Evolutionary conservation across 306 rosid species (phyloP), one percentile per base, ranked within the genome.

Genomic region (Purshia tridentata): DNA sequence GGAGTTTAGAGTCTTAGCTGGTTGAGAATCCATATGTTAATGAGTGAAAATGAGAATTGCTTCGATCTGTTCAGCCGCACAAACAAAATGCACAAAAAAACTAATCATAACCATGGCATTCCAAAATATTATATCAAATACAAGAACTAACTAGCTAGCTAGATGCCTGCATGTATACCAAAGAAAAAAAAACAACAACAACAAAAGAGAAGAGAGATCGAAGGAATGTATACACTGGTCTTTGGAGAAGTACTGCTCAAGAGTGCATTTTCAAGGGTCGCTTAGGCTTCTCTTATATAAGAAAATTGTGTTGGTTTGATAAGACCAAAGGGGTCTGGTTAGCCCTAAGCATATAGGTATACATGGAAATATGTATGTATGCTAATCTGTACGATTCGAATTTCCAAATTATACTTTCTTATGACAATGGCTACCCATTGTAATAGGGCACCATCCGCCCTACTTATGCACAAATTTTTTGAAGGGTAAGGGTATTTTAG

Each of bases 1-100:
- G 35, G 35, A 29, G 35, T 29, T 29, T 29, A 3, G 35, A 29
- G 2, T 2, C 35, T 29, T 29, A 29, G 35, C 35, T 29, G 35
- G 35, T 29, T 29, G 35, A 29, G 35, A 29, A 29, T 29, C 35
- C 35, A 29, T 29, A 29, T 29, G 35, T 29, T 29, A 29, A 29
- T 29, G 35, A 6, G 42, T 29, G 64, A 58, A 23, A 49, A 6
- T 6, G 41, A 58, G 15, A 29, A 10, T 50, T 20, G 44, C 29
- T 56, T 22, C n/a, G n/a, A n/a, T 56, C 40, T 56, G 15, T 56
- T 56, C 22, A 56, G 61, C 42, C 29, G 64, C 64, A 58, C 64
- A 58, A 35, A 58, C n/a, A 55, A 9, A 13, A 2, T 29, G 2
- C 35, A 29, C 35, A 29, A 29, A 10, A 56, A 22, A 4, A 29